These are phyloP conservation scores for Mucor ambiguus DNA, from an alignment of 371 early-diverging fungal species.

Conservation along the genomic window DNA sequence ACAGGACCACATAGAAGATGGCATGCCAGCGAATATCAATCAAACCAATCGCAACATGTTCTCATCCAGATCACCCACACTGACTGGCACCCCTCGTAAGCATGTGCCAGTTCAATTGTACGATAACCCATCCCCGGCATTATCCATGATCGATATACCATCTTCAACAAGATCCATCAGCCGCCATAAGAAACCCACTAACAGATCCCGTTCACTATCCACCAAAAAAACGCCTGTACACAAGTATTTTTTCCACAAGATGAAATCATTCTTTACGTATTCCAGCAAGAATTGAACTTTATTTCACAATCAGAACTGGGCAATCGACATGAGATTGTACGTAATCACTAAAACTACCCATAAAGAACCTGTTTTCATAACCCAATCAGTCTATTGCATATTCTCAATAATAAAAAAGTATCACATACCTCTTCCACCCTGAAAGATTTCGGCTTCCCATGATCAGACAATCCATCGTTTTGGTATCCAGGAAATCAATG, in stretches of 20 bases:
- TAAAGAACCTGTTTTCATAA: slow-evolving; percentile 37
- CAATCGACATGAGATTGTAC: slow-evolving; percentile 50
- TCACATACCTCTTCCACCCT: slow-evolving; percentile 50
- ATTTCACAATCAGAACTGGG: slow-evolving; percentile 53
- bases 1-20: not conserved
- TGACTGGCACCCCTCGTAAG: not conserved
- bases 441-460: slow-evolving; percentile 54
- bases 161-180: not conserved
- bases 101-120: not conserved
- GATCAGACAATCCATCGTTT: slow-evolving; percentile 41
- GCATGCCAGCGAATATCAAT: not conserved
- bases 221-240: not conserved
- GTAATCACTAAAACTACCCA: slow-evolving; percentile 58
- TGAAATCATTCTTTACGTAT: not conserved
- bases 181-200: not conserved
- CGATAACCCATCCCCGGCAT: not conserved
- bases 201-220: not conserved
- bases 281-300: slow-evolving; percentile 1
- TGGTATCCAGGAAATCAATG: slow-evolving; percentile 40
- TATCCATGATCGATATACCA: not conserved
- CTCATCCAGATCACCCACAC: not conserved
- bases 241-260: not conserved
- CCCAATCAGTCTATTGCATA: not conserved
- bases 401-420: not conserved
- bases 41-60: not conserved